Base-by-base conservation (phyloP, 768 basidiomycete genomes). In the Multifurca ochricompacta region DNA sequence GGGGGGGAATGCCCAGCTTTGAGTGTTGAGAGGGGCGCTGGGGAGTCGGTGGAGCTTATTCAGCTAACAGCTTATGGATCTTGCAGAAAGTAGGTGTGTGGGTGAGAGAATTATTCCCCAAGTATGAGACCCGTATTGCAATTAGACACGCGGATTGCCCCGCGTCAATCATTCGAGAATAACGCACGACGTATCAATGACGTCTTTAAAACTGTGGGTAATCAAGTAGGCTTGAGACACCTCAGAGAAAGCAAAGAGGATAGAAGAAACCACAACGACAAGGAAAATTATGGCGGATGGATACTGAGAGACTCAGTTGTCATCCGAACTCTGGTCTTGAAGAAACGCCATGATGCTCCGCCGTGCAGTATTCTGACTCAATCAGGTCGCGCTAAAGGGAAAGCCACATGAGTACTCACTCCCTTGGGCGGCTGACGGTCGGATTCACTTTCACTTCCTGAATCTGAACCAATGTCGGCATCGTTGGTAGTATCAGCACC, bases 341-440 rank as follows among this genome's bases (percentile, higher is more conserved):
- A 90, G 69, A 65, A 89, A 89, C 5, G 82, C 83, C 72, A 77
- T 78, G 47, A 90, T 87, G 54, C 80, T 85, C 53, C 72, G 71
- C 18, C 77, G 71, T 18, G 78, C 79, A 41, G 70, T 79, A 53
- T 60, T 64, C 75, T 76, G 25, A 48, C 6, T 34, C n/a, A 8
- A 34, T 56, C 37, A 51, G 39, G 19, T 6, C 9, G 2, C 4
- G 14, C 40, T n/a, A 14, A 11, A 10, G n/a, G 21, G 9, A 18
- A 7, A 9, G 16, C 18, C 11, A 23, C 16, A 10, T 23, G 10
- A 21, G 18, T 35, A 53, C 53, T 44, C 36, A 49, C 58, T 13
- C 28, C 31, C 37, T 49, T 41, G 28, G 54, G 37, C n/a, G 21
- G 49, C 23, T 35, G 40, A 40, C 10, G 46, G 6, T 46, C 45